Evolutionary conservation across 1,284 basidiomycete genomes (phyloP).

Genomic region (Apiotrichum mycotoxinovorans): DNA sequence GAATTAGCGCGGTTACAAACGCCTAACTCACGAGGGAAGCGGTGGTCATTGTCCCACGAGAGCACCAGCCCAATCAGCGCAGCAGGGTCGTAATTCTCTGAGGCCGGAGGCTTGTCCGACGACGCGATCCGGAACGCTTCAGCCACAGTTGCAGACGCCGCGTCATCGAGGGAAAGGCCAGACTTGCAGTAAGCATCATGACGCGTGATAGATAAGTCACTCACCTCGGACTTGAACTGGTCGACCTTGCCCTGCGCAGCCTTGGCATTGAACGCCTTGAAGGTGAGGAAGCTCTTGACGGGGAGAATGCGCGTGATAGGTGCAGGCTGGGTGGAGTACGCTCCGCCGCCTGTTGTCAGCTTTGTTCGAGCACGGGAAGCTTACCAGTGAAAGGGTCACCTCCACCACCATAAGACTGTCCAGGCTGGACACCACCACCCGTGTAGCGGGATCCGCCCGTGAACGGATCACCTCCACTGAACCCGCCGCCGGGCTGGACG

Average conservation of each 20-base stretch:
- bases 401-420: neutral
- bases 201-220: neutral
- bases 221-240: constrained; percentile 59
- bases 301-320: constrained; percentile 50
- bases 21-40: constrained; percentile 69
- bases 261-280: constrained; percentile 82
- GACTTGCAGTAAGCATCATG: constrained; percentile 53
- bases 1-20: neutral
- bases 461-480: constrained; percentile 33
- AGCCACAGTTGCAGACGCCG: constrained; percentile 4
- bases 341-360: constrained; percentile 28
- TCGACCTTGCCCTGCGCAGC: constrained; percentile 80
- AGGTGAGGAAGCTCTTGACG: constrained; percentile 58
- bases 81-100: constrained; percentile 57
- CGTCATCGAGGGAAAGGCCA: constrained; percentile 69
- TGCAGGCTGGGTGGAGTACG: constrained; percentile 35
- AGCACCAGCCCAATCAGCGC: constrained; percentile 64
- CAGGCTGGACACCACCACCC: constrained; percentile 20
- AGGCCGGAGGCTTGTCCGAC: constrained; percentile 7
- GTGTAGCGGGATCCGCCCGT: constrained; percentile 30
- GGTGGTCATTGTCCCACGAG: constrained; percentile 72
- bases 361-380: neutral
- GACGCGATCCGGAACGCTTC: constrained; percentile 15
- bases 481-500: constrained; percentile 11
- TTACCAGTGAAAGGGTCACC: constrained; percentile 16